Conservation (phyloP, 257 asterid genomes). For the Forsythia viridissima region DNA sequence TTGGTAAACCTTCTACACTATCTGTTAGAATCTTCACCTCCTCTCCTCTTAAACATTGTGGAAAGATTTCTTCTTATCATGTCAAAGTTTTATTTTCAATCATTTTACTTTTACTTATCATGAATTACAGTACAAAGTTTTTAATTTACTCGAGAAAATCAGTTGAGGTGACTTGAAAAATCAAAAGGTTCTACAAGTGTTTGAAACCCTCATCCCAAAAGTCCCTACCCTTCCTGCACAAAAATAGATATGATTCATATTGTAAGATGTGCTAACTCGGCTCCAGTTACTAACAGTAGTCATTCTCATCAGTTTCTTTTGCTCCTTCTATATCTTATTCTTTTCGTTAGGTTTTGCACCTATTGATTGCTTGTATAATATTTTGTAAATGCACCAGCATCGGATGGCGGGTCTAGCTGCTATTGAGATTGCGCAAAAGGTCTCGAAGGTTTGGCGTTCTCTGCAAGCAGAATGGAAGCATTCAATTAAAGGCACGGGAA, state of each 20-base stretch:
- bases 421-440: conserved; percentile 94
- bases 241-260: not conserved
- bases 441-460: conserved; percentile 91
- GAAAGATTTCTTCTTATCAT: not conserved
- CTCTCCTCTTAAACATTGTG: not conserved
- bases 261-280: not conserved
- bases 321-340: not conserved
- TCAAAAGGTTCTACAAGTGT: not conserved
- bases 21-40: not conserved
- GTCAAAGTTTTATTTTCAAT: not conserved
- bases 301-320: conserved; percentile 13
- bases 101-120: not conserved
- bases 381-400: conserved; percentile 55
- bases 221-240: not conserved
- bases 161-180: not conserved
- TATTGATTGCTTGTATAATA: conserved; percentile 25
- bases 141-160: not conserved
- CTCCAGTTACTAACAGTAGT: not conserved
- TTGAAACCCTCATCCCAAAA: not conserved
- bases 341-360: conserved; percentile 12
- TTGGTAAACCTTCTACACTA: not conserved
- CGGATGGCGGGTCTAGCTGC: conserved; percentile 99
- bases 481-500: conserved; percentile 66
- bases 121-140: not conserved
- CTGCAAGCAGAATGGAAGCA: conserved; percentile 84